Conservation (phyloP, 139 green algal genomes). For the Closterium sp. region DNA sequence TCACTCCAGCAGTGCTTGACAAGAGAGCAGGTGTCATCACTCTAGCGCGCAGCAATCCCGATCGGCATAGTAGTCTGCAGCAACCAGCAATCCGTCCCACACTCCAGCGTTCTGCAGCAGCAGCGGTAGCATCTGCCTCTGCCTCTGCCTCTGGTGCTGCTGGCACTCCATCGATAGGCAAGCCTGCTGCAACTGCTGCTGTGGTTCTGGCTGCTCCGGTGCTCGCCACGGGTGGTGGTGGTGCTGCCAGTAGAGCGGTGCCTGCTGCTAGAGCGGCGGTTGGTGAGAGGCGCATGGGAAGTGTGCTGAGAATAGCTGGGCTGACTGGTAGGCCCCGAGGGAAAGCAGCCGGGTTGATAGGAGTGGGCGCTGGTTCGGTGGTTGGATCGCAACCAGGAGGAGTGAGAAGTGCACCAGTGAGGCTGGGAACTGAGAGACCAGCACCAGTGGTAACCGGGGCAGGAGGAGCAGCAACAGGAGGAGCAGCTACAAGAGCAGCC, state of each 20-base stretch:
- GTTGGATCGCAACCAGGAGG: not conserved
- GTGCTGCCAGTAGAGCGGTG: not conserved
- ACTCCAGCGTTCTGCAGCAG: not conserved
- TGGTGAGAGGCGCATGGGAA: not conserved
- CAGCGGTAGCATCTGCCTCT: not conserved
- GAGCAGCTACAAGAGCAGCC: not conserved
- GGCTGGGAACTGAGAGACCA: not conserved
- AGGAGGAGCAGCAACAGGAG: not conserved
- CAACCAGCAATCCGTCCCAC: not conserved
- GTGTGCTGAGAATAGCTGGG: not conserved
- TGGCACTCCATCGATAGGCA: not conserved
- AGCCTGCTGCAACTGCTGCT: not conserved
- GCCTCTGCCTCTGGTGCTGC: not conserved
- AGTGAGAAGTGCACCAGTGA: not conserved
- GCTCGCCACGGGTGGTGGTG: not conserved
- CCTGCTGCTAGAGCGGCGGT: not conserved
- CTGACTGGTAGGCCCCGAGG: not conserved
- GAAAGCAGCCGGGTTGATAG: not conserved
- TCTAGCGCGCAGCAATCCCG: not conserved
- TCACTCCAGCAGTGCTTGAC: not conserved
- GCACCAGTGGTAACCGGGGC: not conserved
- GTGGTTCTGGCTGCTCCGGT: not conserved
- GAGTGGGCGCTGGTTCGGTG: not conserved
- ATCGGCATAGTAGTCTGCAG: not conserved
- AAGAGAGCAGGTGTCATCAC: not conserved